Percentiles rank a stretch among this genome's conserved stretches.
Evolutionary conservation across 441 rosid genomes (phyloP).

Genomic region (Breynia disticha): DNA sequence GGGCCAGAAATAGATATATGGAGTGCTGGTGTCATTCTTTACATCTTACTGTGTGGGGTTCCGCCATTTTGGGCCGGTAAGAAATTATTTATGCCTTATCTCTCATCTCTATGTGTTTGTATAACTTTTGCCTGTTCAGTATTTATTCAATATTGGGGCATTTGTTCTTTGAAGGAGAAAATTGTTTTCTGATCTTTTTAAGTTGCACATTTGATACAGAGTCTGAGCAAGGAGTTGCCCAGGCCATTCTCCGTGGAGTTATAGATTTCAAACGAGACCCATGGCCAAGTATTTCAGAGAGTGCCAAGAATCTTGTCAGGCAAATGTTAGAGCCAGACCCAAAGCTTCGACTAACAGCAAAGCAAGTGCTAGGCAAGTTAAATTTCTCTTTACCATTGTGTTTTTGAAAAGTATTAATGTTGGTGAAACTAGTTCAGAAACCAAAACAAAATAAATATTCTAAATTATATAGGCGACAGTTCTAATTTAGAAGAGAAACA

Average conservation of each 20-base stretch:
- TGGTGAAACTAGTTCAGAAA: neutral
- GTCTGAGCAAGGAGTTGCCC: conserved; percentile 99
- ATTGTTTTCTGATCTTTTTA: conserved; percentile 2
- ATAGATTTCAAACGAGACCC: conserved; percentile 98
- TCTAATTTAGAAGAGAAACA: too few species aligned
- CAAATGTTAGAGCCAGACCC: conserved; percentile 99
- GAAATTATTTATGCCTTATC: conserved; percentile 7
- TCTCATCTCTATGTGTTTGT: neutral
- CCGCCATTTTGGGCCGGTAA: conserved; percentile 99
- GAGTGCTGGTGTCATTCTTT: conserved; percentile 99
- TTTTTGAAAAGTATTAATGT: neutral
- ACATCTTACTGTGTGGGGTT: conserved; percentile 87
- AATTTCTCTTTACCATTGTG: conserved; percentile 3
- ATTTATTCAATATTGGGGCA: neutral
- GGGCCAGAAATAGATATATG: conserved; percentile 99
- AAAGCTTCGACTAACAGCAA: conserved; percentile 78
- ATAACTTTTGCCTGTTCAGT: neutral
- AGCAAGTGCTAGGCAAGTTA: conserved; percentile 83
- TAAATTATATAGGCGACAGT: too few species aligned
- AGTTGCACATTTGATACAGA: conserved; percentile 35
- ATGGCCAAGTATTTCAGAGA: conserved; percentile 92
- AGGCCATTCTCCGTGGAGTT: conserved; percentile 89
- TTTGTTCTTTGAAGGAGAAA: neutral
- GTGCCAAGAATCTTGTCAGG: conserved; percentile 78
- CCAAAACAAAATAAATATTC: too few species aligned